Conservation (phyloP, 2,329 filamentous ascomycete species). For the Ilyonectria sp. region DNA sequence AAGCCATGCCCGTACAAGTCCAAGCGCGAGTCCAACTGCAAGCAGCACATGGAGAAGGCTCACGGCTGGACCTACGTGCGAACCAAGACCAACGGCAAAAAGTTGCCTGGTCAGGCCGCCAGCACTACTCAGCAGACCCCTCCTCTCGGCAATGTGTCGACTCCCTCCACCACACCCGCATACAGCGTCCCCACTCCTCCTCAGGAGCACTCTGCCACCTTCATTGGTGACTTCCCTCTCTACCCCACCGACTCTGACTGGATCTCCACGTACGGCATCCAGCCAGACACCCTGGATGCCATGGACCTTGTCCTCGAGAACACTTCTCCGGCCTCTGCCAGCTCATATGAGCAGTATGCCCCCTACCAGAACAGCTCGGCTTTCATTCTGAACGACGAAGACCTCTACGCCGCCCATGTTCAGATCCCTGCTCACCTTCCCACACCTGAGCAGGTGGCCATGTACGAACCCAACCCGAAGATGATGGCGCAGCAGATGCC, state of each 20-base stretch:
- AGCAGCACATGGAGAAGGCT: constrained; percentile 98
- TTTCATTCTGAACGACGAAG: constrained; percentile 73
- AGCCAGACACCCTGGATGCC: constrained; percentile 55
- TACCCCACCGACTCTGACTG: constrained; percentile 66
- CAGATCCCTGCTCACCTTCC: constrained; percentile 68
- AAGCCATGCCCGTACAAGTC: constrained; percentile 92
- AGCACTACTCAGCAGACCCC: constrained; percentile 69
- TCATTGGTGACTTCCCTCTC: constrained; percentile 62
- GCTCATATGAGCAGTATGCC: constrained; percentile 67
- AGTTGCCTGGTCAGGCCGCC: constrained; percentile 60
- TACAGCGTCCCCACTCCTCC: constrained; percentile 72
- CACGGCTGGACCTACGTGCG: constrained; percentile 93
- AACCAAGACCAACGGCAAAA: constrained; percentile 91
- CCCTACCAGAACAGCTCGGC: constrained; percentile 73
- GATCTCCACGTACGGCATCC: constrained; percentile 51
- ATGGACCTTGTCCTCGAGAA: constrained; percentile 59
- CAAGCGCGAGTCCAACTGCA: constrained; percentile 96
- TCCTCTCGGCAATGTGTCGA: constrained; percentile 72
- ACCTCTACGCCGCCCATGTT: constrained; percentile 72
- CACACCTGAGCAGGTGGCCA: constrained; percentile 52
- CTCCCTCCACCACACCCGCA: constrained; percentile 70
- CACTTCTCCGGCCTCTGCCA: constrained; percentile 56
- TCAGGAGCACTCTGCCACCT: constrained; percentile 60
- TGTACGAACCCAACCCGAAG: constrained; percentile 58
- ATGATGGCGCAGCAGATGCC: constrained; percentile 59